These are phyloP conservation scores for Kodamaea hsintzibuensis DNA, from an alignment of 805 yeast genomes.

Conservation along the genomic window DNA sequence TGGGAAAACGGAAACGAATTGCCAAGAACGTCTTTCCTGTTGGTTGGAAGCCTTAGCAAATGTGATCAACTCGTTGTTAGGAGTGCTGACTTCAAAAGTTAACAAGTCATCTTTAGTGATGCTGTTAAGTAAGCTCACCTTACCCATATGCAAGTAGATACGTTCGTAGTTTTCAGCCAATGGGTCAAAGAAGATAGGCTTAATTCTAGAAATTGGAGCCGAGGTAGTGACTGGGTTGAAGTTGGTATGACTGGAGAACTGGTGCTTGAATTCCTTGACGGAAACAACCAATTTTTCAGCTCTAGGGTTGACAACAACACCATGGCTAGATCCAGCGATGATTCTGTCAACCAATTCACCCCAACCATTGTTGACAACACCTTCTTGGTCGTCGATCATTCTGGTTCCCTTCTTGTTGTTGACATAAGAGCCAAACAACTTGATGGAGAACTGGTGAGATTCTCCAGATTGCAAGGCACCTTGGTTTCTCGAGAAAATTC, in stretches of 20 bases:
- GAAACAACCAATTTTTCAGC: conserved; percentile 70
- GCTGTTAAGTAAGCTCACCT: conserved; percentile 34
- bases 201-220: conserved; percentile 62
- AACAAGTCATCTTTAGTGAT: conserved; percentile 42
- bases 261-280: conserved; percentile 69
- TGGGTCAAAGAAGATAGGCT: conserved; percentile 66
- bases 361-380: conserved; percentile 68
- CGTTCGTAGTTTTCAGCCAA: conserved; percentile 60
- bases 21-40: conserved; percentile 54
- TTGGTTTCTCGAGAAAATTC: conserved; percentile 67
- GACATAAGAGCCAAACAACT: conserved; percentile 70
- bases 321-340: conserved; percentile 69
- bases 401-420: conserved; percentile 39
- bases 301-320: conserved; percentile 79
- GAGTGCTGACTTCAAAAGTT: conserved; percentile 55
- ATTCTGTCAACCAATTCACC: conserved; percentile 82
- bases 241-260: conserved; percentile 22
- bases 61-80: conserved; percentile 47
- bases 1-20: conserved; percentile 69
- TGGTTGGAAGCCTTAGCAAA: conserved; percentile 75
- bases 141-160: conserved; percentile 60
- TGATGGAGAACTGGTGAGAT: conserved; percentile 69
- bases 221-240: conserved; percentile 34
- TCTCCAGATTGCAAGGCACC: conserved; percentile 62
- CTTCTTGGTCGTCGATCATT: conserved; percentile 13